Evolutionary conservation across 2,329 filamentous ascomycete species (phyloP), one percentile per base, ranked within the genome.

Genomic region (Arthrobotrys sinensis): DNA sequence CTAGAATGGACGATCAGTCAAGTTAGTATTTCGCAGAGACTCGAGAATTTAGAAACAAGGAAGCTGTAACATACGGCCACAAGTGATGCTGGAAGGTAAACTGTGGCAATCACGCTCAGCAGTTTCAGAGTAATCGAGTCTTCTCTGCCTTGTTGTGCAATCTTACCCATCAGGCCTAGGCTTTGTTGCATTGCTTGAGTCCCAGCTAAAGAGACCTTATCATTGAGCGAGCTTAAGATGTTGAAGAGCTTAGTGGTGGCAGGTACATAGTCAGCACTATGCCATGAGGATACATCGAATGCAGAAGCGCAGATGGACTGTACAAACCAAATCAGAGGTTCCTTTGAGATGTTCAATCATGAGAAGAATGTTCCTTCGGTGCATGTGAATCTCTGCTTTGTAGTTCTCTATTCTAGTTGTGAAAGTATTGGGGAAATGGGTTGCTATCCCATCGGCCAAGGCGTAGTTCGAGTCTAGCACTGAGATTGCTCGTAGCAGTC

Each of bases 51-150:
- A 40, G 21, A 38, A 14, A 24, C 14, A 24, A 32, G 3, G 36
- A 24, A 28, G 16, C n/a, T 24, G 3, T 14, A 34, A 50, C 65
- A 52, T 60, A 77, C 73, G 21, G 73, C 73, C 12, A 77, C 57
- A 16, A 77, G 46, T 14, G 73, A 70, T 32, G 66, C 73, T 4
- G 66, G 73, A 28, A 77, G 57, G 24, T 77, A 77, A 43, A 71
- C 21, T 40, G 66, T 71, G 19, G 73, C 73, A 8, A 77, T 71
- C 32, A 77, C 34, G 16, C 65, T 77, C 12, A 77, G 16, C 14
- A 77, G 10, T 43, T 77, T 77, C 3, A 77, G 43, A 3, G 24
- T 62, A 24, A 57, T 66, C 24, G 73, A 77, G 24, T 77, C 73
- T 3, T 48, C 55, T 32, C 57, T 43, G 5, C 71, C 65, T 60